These are phyloP conservation scores for Ehretia macrophylla DNA, from an alignment of 257 asterid species.

Conservation along the genomic window DNA sequence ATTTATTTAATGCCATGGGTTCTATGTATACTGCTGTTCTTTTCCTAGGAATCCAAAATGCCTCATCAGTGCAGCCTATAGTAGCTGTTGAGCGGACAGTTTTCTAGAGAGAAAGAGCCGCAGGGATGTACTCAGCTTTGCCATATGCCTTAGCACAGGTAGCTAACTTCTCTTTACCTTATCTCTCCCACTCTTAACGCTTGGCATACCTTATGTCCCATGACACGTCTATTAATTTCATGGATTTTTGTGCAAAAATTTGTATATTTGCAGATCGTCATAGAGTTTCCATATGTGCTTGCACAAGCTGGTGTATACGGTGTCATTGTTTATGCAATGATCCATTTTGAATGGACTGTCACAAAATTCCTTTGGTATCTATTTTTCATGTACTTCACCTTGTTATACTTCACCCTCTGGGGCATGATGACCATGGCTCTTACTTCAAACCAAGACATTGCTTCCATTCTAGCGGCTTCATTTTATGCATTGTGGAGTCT, in stretches of 20 bases:
- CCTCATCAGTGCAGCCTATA: constrained; percentile 69
- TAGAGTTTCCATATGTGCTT: constrained; percentile 60
- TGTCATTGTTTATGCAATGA: constrained; percentile 57
- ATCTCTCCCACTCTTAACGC: not conserved
- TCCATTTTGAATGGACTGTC: constrained; percentile 57
- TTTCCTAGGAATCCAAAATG: constrained; percentile 61
- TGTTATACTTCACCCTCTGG: constrained; percentile 58
- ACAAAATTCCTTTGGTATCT: constrained; percentile 70
- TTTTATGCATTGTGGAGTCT: constrained; percentile 53
- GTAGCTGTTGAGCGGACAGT: constrained; percentile 79
- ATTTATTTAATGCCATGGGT: constrained; percentile 66
- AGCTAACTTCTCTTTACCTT: not conserved
- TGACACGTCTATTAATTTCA: not conserved
- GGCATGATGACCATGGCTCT: constrained; percentile 80
- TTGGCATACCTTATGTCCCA: no score
- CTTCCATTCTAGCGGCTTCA: constrained; percentile 48
- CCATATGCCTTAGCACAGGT: constrained; percentile 84
- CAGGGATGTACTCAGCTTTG: constrained; percentile 78
- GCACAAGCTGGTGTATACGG: constrained; percentile 46
- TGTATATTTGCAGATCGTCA: constrained; percentile 36
- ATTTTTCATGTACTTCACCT: constrained; percentile 52
- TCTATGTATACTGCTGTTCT: constrained; percentile 57
- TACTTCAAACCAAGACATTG: constrained; percentile 62
- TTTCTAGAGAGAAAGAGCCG: constrained; percentile 75
- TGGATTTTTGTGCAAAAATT: not conserved